phyloP scores from a whole-genome alignment of 495 filamentous ascomycete genomes.

The Eremomyces bilateralis region DNA sequence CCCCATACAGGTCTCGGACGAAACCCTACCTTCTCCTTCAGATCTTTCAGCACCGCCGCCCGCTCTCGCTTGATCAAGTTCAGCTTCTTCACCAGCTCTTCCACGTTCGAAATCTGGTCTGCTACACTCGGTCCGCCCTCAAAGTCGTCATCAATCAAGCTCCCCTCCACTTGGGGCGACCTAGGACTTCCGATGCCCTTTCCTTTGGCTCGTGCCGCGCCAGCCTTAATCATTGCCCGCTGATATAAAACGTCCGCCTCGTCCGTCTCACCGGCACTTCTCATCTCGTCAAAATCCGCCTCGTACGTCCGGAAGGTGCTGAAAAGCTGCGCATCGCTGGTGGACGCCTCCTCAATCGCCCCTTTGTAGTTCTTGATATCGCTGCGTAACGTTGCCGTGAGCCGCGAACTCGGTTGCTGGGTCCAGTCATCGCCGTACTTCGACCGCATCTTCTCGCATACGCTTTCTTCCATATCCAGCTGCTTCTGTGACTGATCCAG shows the following conservation, averaged over 20 bases:
- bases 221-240: slow-evolving; percentile 51
- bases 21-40: slow-evolving; percentile 70
- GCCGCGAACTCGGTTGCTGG: slow-evolving; percentile 76
- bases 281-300: slow-evolving; percentile 87
- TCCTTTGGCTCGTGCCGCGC: slow-evolving; percentile 35
- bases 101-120: slow-evolving; percentile 74
- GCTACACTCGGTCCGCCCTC: slow-evolving; percentile 52
- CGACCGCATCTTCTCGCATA: slow-evolving; percentile 97
- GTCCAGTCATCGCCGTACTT: slow-evolving; percentile 95
- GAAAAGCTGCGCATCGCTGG: slow-evolving; percentile 72
- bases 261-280: slow-evolving; percentile 64
- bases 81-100: slow-evolving; percentile 77
- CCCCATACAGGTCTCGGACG: background rate
- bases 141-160: slow-evolving; percentile 70
- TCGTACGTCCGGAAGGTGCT: slow-evolving; percentile 66
- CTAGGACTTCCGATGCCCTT: slow-evolving; percentile 38
- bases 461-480: slow-evolving; percentile 86
- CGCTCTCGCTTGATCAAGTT: slow-evolving; percentile 82
- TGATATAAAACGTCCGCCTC: slow-evolving; percentile 82
- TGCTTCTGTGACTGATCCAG: slow-evolving; percentile 68
- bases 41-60: slow-evolving; percentile 76
- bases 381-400: slow-evolving; percentile 67
- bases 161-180: slow-evolving; percentile 38
- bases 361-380: slow-evolving; percentile 73
- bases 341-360: slow-evolving; percentile 71